Base-by-base conservation (phyloP, 257 asterid genomes). In the Vinca minor region DNA sequence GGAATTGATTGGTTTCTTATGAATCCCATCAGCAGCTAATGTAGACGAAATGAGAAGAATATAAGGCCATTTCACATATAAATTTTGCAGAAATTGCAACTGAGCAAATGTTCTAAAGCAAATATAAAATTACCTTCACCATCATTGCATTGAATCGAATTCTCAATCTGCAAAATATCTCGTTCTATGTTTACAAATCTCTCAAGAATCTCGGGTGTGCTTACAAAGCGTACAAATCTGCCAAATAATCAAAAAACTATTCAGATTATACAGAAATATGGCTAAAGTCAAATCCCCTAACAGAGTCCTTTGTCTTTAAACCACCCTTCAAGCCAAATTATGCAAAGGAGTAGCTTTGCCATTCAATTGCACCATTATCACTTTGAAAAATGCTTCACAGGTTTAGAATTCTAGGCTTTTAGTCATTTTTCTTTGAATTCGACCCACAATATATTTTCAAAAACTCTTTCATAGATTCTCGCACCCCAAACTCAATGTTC, bases 121-220 rank as follows among this genome's bases (percentile, higher is more conserved):
- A n/a, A n/a, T 14, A 44, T 17, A 15, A 4, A 26, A 11, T 53
- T 11, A 26, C 20, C 2, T 53, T 9, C 25, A 23, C 35, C n/a
- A n/a, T 82, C 86, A 71, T 73, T 84, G 56, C 83, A 73, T 70
- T 88, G 91, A 56, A 76, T 67, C 21, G 95, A 83, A 63, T 75
- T 79, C 68, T 84, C 93, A 75, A 89, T 89, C 81, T 89, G 96
- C 71, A 76, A 65, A 71, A 89, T 82, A 75, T 89, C 96, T 25
- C 67, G 73, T 65, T 89, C 96, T 68, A 84, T 73, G 35, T 81
- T 81, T 62, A 81, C 58, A 64, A 86, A 77, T 78, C 95, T 81
- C 84, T 89, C 95, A 39, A 89, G 93, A 77, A 89, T 83, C 71
- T 89, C 96, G 8, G 96, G 95, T 1, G 93, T 84, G 78, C 96